Base-by-base conservation (phyloP, 768 basidiomycete genomes). In the Pisolithus marmoratus region DNA sequence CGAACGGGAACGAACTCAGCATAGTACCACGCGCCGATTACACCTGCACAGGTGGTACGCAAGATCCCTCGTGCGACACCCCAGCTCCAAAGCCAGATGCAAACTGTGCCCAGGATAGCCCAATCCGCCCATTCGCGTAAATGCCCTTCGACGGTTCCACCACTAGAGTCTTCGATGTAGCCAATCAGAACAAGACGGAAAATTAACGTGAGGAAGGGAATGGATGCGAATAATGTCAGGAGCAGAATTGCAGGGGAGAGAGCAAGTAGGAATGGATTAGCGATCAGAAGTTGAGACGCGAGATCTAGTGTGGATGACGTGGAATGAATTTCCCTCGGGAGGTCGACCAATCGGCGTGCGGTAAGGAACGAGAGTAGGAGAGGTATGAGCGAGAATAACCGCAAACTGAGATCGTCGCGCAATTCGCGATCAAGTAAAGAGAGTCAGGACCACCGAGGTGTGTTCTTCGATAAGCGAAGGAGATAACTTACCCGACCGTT, bases 11-110 rank as follows among this genome's bases (percentile, higher is more conserved):
- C 81, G 61, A 59, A 84, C 79, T 82, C 74, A 26, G 79, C 65
- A 69, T 91, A 95, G 64, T 95, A 96, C 94, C 94, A 97, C 42
- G 86, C 84, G 2, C 92, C 94, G 31, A 97, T 80, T 4, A 94
- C 89, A 27, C 85, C 86, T 0, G 91, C 85, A 51, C 84, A 81
- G 2, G 84, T 80, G 49, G 86, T 88, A 7, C 90, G 75, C 41
- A 93, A 69, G 2, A 90, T 63, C 2, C 93, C 93, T 38, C 92
- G 77, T 19, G 88, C 82, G 6, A 96, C 85, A 9, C 78, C 80
- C 80, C 85, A 84, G 19, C 78, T 83, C 85, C 85, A 87, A n/a
- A 84, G 65, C 82, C 84, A 87, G 0, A 82, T 65, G 2, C 68
- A 64, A 5, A 78, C 64, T 1, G 78, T 71, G 3, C 72, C 69